phyloP scores from a whole-genome alignment of 2,329 filamentous ascomycete species.

The Beauveria australis region DNA sequence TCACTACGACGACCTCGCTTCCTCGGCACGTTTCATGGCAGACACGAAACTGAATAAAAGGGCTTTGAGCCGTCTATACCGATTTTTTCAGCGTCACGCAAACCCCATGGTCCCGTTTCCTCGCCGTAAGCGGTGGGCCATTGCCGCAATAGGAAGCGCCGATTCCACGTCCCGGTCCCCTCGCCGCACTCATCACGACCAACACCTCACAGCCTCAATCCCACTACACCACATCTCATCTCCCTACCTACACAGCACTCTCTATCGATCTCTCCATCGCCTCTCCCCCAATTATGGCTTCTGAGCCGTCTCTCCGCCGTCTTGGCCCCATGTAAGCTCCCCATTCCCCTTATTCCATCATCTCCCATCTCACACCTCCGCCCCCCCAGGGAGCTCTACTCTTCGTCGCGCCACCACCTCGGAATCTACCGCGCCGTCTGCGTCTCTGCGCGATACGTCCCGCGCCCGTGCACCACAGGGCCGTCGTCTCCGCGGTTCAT shows the following conservation, averaged over 20 bases:
- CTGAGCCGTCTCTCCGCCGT: slow-evolving; percentile 14
- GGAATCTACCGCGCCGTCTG: slow-evolving; percentile 40
- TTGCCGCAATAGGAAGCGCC: no score
- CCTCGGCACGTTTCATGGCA: no score
- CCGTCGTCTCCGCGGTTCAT: slow-evolving; percentile 19
- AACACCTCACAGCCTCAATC: background rate
- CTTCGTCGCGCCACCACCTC: slow-evolving; percentile 36
- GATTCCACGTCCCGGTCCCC: no score
- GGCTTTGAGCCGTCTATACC: no score
- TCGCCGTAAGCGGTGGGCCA: no score
- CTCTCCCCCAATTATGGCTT: background rate
- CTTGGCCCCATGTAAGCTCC: slow-evolving; percentile 20
- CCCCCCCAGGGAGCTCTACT: slow-evolving; percentile 34
- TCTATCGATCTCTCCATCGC: no score
- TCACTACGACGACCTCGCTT: no score
- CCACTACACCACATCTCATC: background rate
- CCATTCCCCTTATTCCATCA: background rate
- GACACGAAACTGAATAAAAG: no score
- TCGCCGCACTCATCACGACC: background rate
- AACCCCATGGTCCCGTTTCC: no score
- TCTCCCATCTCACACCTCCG: background rate
- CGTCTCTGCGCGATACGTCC: slow-evolving; percentile 35
- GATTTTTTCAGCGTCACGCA: no score
- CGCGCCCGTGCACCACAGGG: slow-evolving; percentile 7
- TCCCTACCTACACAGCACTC: background rate